These are phyloP conservation scores for Syncephalastrum racemosum DNA, from an alignment of 371 early-diverging fungal genomes.

Conservation along the genomic window DNA sequence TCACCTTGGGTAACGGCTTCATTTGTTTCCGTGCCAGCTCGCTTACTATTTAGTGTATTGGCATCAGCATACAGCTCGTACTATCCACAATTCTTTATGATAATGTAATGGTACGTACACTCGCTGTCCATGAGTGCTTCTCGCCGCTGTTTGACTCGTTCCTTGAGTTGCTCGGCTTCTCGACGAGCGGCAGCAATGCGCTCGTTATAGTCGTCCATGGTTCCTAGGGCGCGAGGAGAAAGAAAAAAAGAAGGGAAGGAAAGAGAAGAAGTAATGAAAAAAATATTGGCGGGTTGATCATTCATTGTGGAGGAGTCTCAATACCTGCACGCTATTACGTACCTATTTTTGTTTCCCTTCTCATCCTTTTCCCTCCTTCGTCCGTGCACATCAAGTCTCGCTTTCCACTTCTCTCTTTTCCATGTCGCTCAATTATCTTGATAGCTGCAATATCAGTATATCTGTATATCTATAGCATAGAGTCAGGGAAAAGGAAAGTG, in stretches of 20 bases:
- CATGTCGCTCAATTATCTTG: no score
- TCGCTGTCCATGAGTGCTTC: conserved; percentile 93
- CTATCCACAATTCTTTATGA: no score
- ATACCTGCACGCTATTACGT: no score
- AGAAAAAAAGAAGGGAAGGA: conserved; percentile 1
- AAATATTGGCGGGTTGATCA: neutral
- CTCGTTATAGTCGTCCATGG: conserved; percentile 44
- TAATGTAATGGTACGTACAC: conserved; percentile 57
- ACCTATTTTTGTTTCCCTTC: no score
- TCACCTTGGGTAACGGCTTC: conserved; percentile 81
- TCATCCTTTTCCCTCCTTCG: no score
- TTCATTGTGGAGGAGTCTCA: no score
- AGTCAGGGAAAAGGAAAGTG: no score
- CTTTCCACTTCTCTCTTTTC: no score
- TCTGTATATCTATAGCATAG: no score
- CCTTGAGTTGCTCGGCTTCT: conserved; percentile 95
- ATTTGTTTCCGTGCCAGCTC: conserved; percentile 53
- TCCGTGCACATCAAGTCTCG: no score
- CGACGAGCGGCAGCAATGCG: conserved; percentile 87
- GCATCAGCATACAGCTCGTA: no score
- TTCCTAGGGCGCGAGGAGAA: neutral
- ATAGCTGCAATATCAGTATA: no score
- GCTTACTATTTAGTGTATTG: conserved; percentile 16
- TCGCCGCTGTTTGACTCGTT: conserved; percentile 90
- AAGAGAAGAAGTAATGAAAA: neutral